Base-by-base conservation (phyloP, 2,329 filamentous ascomycete species). In the Capronia epimyces region DNA sequence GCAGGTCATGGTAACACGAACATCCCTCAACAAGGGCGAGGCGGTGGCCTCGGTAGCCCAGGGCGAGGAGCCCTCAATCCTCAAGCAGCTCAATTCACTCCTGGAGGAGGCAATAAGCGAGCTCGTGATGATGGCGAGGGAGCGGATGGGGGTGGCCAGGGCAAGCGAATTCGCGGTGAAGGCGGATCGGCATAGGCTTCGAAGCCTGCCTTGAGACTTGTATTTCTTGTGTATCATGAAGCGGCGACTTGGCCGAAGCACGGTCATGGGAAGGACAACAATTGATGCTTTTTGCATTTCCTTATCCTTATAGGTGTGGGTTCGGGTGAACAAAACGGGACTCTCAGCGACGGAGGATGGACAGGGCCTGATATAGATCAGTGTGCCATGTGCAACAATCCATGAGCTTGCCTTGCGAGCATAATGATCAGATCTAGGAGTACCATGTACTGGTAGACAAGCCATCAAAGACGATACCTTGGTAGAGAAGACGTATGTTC, bases 21-120 rank as follows among this genome's bases (percentile, higher is more conserved):
- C 5, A 68, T 58, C 2, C 59, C 61, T 37, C 63, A 66, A 27
- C 60, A 55, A 42, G 59, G 64, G 10, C 60, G 63, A 31, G 62
- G 64, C 22, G 64, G 55, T 34, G 52, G 41, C 27, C 46, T 50
- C 15, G 51, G 55, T 9, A 58, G 54, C 39, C 50, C 58, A 9
- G 49, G 63, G 18, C 63, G 74, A 18, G 65, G 66, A n/a, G 68
- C 52, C 9, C 61, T 80, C 31, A 80, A 76, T 61, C 71, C 73
- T 1, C 66, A 69, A 9, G 77, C 73, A 18, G 69, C 69, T 12
- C 76, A 77, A 43, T 81, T 82, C 50, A 77, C 80, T 58, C 78
- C 78, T 22, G 72, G 75, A 13, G 72, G 75, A n/a, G 75, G 77
- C 18, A 77, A 74, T 59, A 81, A 81, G 65, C 70, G 78, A 29